phyloP scores from a whole-genome alignment of 805 yeast species.

The Saturnispora diversa region DNA sequence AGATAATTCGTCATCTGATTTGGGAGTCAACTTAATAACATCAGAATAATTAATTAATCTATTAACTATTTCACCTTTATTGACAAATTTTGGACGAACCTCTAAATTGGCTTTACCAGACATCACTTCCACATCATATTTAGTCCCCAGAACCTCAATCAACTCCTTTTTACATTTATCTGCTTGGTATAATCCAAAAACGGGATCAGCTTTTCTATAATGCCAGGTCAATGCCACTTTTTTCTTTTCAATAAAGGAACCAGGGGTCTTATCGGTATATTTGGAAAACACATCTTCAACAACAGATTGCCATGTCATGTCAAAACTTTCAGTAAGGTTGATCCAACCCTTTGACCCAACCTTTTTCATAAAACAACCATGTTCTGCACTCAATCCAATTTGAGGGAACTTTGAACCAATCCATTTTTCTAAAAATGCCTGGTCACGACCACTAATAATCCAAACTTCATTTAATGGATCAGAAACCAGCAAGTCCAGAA shows the following conservation, averaged over 20 bases:
- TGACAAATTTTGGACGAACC: constrained; percentile 91
- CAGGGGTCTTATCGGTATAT: constrained; percentile 86
- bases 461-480: constrained; percentile 85
- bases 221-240: constrained; percentile 98
- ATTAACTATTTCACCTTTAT: constrained; percentile 93
- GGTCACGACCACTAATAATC: constrained; percentile 96
- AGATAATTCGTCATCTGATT: constrained; percentile 42
- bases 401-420: constrained; percentile 55
- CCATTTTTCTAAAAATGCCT: constrained; percentile 81
- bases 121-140: constrained; percentile 89
- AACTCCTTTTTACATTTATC: constrained; percentile 60
- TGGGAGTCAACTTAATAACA: constrained; percentile 32
- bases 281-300: constrained; percentile 66
- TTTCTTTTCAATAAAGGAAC: constrained; percentile 77
- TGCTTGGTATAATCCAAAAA: constrained; percentile 83
- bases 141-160: constrained; percentile 40
- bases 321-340: constrained; percentile 71
- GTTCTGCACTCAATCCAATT: constrained; percentile 90
- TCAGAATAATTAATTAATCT: constrained; percentile 60
- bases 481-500: constrained; percentile 49
- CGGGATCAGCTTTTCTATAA: constrained; percentile 91
- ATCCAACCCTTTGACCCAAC: constrained; percentile 65
- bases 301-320: constrained; percentile 91
- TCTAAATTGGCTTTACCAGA: constrained; percentile 95
- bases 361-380: constrained; percentile 88